Conservation (phyloP, 768 basidiomycete genomes). For the Amanita brunnescens region DNA sequence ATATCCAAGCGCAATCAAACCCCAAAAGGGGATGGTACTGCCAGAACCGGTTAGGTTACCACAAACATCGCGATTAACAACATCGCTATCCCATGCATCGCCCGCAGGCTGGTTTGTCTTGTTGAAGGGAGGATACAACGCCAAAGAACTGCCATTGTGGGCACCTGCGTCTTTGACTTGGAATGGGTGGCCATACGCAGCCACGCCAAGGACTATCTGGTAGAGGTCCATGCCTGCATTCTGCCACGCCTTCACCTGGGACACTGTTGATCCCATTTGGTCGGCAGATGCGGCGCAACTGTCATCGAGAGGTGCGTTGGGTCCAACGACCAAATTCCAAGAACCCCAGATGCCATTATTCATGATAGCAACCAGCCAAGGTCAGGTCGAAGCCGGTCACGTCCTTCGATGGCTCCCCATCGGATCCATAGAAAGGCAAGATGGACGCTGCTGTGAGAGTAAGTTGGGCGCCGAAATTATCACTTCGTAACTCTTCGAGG, state of each 20-base stretch:
- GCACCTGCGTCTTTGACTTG: slow-evolving; percentile 39
- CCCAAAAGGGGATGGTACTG: slow-evolving; percentile 59
- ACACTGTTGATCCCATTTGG: slow-evolving; percentile 66
- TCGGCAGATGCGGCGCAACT: slow-evolving; percentile 52
- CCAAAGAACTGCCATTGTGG: slow-evolving; percentile 30
- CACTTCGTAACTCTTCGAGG: slow-evolving; percentile 58
- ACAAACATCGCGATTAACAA: slow-evolving; percentile 45
- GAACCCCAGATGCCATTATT: slow-evolving; percentile 65
- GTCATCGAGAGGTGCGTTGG: slow-evolving; percentile 82
- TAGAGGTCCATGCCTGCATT: slow-evolving; percentile 64
- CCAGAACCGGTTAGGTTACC: slow-evolving; percentile 41
- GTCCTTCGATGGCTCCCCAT: slow-evolving; percentile 51
- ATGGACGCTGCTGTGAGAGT: slow-evolving; percentile 44
- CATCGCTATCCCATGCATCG: slow-evolving; percentile 57
- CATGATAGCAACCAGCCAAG: slow-evolving; percentile 52
- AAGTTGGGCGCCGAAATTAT: slow-evolving; percentile 43
- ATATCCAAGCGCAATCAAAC: slow-evolving; percentile 48
- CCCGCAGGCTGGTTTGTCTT: slow-evolving; percentile 39
- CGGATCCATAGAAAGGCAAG: slow-evolving; percentile 30
- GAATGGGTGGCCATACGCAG: slow-evolving; percentile 80
- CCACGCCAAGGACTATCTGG: slow-evolving; percentile 74
- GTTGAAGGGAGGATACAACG: slow-evolving; percentile 48
- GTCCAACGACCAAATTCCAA: slow-evolving; percentile 61
- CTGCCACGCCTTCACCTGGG: slow-evolving; percentile 66
- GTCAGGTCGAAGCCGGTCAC: slow-evolving; percentile 63